phyloP scores from a whole-genome alignment of 371 early-diverging fungal species.

The Chytridiales sp. region DNA sequence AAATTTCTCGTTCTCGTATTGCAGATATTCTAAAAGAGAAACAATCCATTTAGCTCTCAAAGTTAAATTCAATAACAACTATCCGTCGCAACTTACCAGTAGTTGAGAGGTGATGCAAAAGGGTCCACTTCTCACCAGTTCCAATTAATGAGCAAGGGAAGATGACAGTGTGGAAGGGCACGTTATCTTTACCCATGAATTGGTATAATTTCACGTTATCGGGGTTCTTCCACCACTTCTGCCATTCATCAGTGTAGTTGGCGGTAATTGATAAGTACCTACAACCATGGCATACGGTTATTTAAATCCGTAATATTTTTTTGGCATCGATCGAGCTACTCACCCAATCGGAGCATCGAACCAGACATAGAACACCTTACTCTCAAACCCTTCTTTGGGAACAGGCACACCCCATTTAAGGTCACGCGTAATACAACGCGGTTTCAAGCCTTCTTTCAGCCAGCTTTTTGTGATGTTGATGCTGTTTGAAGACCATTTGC shows the following conservation, averaged over 20 bases:
- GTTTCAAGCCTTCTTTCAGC: conserved; percentile 94
- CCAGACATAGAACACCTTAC: conserved; percentile 99
- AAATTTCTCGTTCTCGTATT: conserved; percentile 98
- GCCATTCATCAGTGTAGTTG: conserved; percentile 90
- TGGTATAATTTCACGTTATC: conserved; percentile 88
- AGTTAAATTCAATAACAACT: background rate
- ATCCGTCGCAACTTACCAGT: conserved; percentile 63
- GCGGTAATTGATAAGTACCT: conserved; percentile 95
- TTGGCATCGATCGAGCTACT: conserved; percentile 22
- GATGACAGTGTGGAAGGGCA: conserved; percentile 99
- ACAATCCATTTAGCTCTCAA: conserved; percentile 7
- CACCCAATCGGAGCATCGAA: conserved; percentile 98
- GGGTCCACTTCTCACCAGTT: conserved; percentile 86
- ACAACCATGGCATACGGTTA: background rate
- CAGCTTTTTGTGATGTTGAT: conserved; percentile 91
- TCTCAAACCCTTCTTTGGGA: conserved; percentile 79
- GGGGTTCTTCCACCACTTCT: conserved; percentile 98
- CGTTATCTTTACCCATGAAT: conserved; percentile 99
- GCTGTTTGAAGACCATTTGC: conserved; percentile 92
- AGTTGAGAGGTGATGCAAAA: conserved; percentile 90
- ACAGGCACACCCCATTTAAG: conserved; percentile 99
- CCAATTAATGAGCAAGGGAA: conserved; percentile 95
- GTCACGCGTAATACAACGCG: conserved; percentile 99
- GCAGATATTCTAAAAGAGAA: conserved; percentile 85
- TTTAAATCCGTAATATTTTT: conserved; percentile 11